Evolutionary conservation across 2,329 filamentous ascomycete species (phyloP), one percentile per base, ranked within the genome.

Genomic region (Curvularia verruculosa): DNA sequence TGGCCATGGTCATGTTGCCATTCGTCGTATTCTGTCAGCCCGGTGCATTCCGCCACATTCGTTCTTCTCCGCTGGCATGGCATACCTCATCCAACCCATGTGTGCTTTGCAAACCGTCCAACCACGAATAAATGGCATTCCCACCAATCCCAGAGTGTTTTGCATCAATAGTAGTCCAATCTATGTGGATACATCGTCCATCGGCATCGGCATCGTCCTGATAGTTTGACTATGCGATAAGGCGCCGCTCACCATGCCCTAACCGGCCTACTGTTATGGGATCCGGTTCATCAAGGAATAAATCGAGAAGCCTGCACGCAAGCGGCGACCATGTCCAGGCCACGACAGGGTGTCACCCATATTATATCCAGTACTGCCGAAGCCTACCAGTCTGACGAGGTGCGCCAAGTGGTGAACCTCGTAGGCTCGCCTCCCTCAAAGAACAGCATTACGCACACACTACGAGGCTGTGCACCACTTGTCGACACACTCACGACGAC

Each of bases 381-480:
- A n/a, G 31, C 13, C 31, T 15, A 4, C 31, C 13, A 34, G 31
- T 7, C 31, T 15, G 31, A 15, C 31, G 13, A 13, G 12, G 10
- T 29, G n/a, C 39, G 6, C 21, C 5, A 41, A 13, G 10, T 28
- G 19, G n/a, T n/a, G n/a, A n/a, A n/a, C n/a, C 37, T 41, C 19
- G 21, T 24, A 3, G 21, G 3, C 19, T 24, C 19, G 21, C 39
- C 23, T n/a, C n/a, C n/a, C 13, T 7, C 12, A 23, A 41, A 10
- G 19, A 10, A 24, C 21, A 13, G 31, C 31, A 28, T 45, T 45
- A 51, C 34, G 53, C 53, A 31, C 23, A 34, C 26, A 34, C 26
- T 0, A 13, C 39, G 41, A 47, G 53, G 41, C 53, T 52, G 36
- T 52, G 49, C 31, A 34, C 13, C 31, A 34, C 13, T n/a, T 34